Conservation (phyloP, 2,329 filamentous ascomycete genomes). For the Aureobasidium sp. region DNA sequence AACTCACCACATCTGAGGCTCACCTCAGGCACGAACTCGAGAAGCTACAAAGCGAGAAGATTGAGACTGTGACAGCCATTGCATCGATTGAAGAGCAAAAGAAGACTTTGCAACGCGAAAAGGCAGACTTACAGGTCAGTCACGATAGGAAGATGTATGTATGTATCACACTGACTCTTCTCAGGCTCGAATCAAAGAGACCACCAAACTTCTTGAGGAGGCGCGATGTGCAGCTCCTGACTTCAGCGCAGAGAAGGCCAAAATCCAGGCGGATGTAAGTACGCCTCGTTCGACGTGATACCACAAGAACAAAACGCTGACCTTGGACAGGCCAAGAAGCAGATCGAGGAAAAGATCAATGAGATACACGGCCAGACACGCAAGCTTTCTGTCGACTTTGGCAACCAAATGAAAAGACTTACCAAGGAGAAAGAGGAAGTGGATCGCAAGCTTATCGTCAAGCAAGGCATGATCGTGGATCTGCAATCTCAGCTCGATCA, state of each 20-base stretch:
- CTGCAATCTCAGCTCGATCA: not conserved
- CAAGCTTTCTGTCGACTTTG: not conserved
- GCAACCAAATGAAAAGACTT: not conserved
- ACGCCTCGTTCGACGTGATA: not conserved
- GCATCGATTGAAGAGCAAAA: constrained; percentile 3
- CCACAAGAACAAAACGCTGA: not conserved
- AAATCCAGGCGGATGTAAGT: constrained; percentile 2
- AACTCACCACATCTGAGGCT: not conserved
- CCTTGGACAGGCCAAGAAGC: not conserved
- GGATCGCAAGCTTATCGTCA: not conserved
- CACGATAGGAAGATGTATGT: not conserved
- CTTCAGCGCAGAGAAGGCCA: not conserved
- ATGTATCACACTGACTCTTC: not conserved
- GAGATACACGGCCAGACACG: not conserved
- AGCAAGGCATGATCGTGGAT: not conserved
- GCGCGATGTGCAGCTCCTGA: not conserved
- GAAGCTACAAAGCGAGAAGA: not conserved
- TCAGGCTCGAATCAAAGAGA: not conserved
- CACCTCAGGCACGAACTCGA: not conserved
- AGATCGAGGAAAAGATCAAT: not conserved
- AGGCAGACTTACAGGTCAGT: constrained; percentile 7
- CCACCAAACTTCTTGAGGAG: not conserved
- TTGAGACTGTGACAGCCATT: not conserved
- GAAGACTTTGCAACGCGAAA: not conserved
- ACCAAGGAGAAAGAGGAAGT: constrained; percentile 2